Conservation (phyloP, 164 flowering plant species). For the Magnolia sinica region DNA sequence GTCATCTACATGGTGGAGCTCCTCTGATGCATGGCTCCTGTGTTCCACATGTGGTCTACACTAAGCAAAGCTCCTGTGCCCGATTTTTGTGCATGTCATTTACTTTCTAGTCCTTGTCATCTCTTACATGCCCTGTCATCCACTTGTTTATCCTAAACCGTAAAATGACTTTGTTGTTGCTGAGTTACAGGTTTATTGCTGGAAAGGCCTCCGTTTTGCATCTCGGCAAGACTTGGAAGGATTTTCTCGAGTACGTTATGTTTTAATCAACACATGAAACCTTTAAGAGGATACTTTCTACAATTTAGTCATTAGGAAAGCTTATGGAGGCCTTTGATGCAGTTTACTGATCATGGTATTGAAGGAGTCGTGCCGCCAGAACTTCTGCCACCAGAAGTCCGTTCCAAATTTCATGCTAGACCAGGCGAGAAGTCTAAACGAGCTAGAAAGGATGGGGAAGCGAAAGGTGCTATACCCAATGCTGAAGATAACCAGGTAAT, state of each 20-base stretch:
- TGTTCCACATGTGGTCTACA: neutral
- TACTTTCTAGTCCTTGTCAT: neutral
- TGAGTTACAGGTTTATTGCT: conserved; percentile 82
- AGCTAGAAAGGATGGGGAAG: conserved; percentile 73
- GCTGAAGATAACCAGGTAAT: conserved; percentile 77
- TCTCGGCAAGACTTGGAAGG: conserved; percentile 99
- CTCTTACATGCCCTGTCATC: neutral
- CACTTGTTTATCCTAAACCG: neutral
- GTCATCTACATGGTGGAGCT: neutral
- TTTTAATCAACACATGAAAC: neutral
- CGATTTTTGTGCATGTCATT: too few species aligned
- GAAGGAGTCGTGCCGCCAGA: conserved; percentile 95
- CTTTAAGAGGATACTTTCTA: neutral
- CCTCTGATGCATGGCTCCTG: neutral
- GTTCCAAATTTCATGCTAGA: conserved; percentile 75
- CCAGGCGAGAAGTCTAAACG: conserved; percentile 76
- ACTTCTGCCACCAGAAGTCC: conserved; percentile 74
- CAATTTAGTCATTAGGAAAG: neutral
- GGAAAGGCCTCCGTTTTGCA: conserved; percentile 95
- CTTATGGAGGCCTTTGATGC: conserved; percentile 25
- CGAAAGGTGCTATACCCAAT: conserved; percentile 52
- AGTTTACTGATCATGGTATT: conserved; percentile 88
- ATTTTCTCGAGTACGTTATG: conserved; percentile 69
- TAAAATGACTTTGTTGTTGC: neutral
- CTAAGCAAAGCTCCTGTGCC: neutral